phyloP scores from a whole-genome alignment of 306 rosid genomes.

The Cucurbita ficifolia region DNA sequence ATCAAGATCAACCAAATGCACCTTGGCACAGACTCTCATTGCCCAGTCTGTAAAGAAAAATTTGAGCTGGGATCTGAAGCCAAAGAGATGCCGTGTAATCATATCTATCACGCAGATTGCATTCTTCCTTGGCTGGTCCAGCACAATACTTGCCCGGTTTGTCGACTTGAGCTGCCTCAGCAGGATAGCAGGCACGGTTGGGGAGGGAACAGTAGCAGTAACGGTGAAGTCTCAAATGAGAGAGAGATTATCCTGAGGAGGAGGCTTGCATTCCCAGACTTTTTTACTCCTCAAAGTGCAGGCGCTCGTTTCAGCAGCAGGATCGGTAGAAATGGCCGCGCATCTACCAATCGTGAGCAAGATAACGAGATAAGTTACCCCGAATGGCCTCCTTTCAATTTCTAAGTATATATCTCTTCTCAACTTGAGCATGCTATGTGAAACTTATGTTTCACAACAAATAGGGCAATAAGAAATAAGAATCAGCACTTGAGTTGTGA shows the following conservation, averaged over 20 bases:
- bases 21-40: constrained; percentile 48
- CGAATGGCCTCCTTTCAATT: constrained; percentile 27
- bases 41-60: constrained; percentile 61
- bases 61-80: constrained; percentile 65
- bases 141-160: constrained; percentile 78
- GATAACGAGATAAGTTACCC: constrained; percentile 24
- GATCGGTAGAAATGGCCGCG: constrained; percentile 26
- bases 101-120: constrained; percentile 73
- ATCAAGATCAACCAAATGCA: constrained; percentile 41
- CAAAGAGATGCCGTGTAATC: constrained; percentile 71
- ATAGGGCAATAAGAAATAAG: neutral
- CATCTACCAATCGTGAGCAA: constrained; percentile 28
- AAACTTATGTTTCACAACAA: neutral
- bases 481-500: neutral
- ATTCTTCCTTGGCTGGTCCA: constrained; percentile 68
- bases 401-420: neutral
- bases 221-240: constrained; percentile 12
- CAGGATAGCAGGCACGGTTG: constrained; percentile 21
- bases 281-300: constrained; percentile 36
- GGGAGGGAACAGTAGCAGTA: neutral
- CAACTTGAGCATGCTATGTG: neutral
- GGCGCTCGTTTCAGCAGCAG: constrained; percentile 9
- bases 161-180: constrained; percentile 59
- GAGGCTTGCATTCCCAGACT: constrained; percentile 29
- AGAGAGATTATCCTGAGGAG: constrained; percentile 31